These are phyloP conservation scores for Podosphaera fusca DNA, from an alignment of 2,329 filamentous ascomycete genomes.

Conservation along the genomic window DNA sequence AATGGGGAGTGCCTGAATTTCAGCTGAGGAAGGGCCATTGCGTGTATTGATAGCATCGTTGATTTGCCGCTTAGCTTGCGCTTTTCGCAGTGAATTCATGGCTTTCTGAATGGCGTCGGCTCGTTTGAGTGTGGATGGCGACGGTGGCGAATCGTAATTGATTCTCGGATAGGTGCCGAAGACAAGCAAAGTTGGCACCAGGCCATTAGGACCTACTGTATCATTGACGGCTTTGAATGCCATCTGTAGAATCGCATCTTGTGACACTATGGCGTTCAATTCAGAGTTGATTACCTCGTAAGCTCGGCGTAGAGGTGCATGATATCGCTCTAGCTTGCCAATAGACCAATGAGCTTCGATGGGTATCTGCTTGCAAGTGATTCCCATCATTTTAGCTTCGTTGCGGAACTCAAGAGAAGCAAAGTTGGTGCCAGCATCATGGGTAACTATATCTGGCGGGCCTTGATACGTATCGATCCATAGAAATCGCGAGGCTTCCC, in stretches of 20 bases:
- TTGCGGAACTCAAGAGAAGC: constrained; percentile 1
- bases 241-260: not conserved
- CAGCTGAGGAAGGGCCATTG: constrained; percentile 1
- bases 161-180: constrained; percentile 1
- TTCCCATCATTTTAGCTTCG: not conserved
- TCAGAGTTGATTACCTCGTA: not conserved
- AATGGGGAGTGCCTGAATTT: not conserved
- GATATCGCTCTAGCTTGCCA: constrained; percentile 1
- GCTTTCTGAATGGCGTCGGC: constrained; percentile 2
- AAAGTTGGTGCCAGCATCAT: constrained; percentile 3
- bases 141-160: not conserved
- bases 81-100: no score
- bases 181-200: constrained; percentile 1
- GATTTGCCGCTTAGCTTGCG: no score
- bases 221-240: constrained; percentile 1
- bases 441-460: not conserved
- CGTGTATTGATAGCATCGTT: no score
- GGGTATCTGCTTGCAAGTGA: not conserved
- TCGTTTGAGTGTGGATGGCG: not conserved
- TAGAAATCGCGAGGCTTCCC: no score
- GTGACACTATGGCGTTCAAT: not conserved
- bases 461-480: no score
- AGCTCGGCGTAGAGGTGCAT: not conserved
- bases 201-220: not conserved
- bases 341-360: constrained; percentile 1